Base-by-base conservation (phyloP, 2,329 filamentous ascomycete species). In the Purpureocillium lavendulum region DNA sequence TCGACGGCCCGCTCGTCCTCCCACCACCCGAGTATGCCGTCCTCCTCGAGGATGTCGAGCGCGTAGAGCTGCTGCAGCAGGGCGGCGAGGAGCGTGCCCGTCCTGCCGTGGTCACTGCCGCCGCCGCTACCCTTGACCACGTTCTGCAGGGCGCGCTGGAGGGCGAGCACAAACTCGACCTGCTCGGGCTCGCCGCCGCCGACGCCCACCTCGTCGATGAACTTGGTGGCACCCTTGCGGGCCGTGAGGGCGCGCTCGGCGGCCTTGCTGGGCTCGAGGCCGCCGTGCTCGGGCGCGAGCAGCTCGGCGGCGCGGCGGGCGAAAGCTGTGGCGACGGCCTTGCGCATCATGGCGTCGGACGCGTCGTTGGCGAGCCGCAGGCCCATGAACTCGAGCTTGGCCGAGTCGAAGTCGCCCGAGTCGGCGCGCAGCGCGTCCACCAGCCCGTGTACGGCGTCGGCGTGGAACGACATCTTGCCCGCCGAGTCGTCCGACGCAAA, bases 321-420 rank as follows among this genome's bases (percentile, higher is more conserved):
- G 57, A 97, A 90, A 1, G 89, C 85, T 2, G 82, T 78, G 3
- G 87, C 87, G 17, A 97, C 82, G 13, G 92, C 88, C 28, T 83
- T 82, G 33, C 90, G 85, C 54, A 97, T 86, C 60, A 92, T 84
- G 48, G 82, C 75, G 54, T 95, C 90, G 1, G 87, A 89, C 3
- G 92, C 92, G 54, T 97, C 87, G 53, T 85, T 87, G 40, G 82
- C 84, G 60, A 98, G 86, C 10, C 90, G 83, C n/a, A 97, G 71
- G 35, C 87, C 86, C 69, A 89, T 94, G 46, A 98, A 84, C 59
- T 98, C 92, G 28, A 97, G 76, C 58, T 90, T 87, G 36, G 78
- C 76, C 3, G 71, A 71, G 53, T 95, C 89, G 47, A 94, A 92
- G 56, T 94, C 86, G 10, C 80, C 77, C 12, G 77, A 75, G 11